Evolutionary conservation across 208 protist genomes (phyloP).

Genomic region (Acanthamoeba triangularis): DNA sequence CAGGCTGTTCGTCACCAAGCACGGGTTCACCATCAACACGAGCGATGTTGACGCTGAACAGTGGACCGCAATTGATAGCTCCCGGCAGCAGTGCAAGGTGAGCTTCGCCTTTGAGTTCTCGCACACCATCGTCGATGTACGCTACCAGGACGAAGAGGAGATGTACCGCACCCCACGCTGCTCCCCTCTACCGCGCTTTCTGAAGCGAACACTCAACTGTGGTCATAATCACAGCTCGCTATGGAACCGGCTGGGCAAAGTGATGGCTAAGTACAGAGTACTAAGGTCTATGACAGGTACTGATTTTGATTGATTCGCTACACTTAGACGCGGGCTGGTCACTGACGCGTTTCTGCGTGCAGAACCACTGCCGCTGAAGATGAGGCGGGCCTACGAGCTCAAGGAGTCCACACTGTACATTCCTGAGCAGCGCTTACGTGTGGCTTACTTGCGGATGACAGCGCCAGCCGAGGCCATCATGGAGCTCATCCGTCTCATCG

Average conservation of each 20-base stretch:
- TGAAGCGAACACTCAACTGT: too few relatives aligned
- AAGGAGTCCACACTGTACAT: neutral
- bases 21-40: constrained; percentile 7
- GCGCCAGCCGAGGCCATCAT: neutral
- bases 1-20: neutral
- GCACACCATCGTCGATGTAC: neutral
- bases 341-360: too few relatives aligned
- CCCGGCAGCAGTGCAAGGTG: neutral
- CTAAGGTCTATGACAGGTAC: neutral
- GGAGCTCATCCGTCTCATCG: neutral
- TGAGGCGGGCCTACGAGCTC: neutral
- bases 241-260: neutral
- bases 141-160: neutral
- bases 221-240: neutral
- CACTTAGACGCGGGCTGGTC: too few relatives aligned
- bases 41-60: neutral
- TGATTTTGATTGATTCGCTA: too few relatives aligned
- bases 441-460: neutral
- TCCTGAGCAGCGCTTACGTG: neutral
- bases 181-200: neutral
- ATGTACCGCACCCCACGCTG: neutral
- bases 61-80: neutral
- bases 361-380: neutral
- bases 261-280: constrained; percentile 23
- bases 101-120: neutral